Evolutionary conservation across 2,329 filamentous ascomycete species (phyloP).

Genomic region (Aureobasidium sp.): DNA sequence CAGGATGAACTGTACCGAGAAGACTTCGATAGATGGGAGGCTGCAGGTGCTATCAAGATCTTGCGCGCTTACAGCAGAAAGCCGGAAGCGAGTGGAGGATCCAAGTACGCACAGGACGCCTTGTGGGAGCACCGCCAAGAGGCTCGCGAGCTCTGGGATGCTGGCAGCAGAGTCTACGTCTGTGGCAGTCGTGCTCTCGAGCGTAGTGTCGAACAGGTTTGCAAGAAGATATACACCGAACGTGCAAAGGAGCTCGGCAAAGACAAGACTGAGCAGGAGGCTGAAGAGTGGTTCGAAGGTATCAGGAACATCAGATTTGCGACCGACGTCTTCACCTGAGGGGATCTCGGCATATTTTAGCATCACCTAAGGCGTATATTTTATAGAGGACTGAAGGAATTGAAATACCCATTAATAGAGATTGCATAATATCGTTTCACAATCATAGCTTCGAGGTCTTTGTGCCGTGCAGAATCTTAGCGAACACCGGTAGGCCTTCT

Average conservation of each 20-base stretch:
- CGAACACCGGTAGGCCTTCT: slow-evolving; percentile 56
- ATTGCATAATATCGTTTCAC: neutral
- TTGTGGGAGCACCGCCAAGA: slow-evolving; percentile 43
- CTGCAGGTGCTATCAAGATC: slow-evolving; percentile 53
- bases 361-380: neutral
- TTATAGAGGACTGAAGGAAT: neutral
- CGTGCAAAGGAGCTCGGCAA: slow-evolving; percentile 27
- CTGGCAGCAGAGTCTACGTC: slow-evolving; percentile 53
- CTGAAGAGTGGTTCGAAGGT: slow-evolving; percentile 23
- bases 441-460: neutral
- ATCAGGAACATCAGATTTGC: slow-evolving; percentile 19
- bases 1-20: slow-evolving; percentile 55
- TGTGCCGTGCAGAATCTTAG: slow-evolving; percentile 41
- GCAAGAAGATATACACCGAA: slow-evolving; percentile 39
- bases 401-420: neutral
- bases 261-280: slow-evolving; percentile 26
- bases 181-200: slow-evolving; percentile 52
- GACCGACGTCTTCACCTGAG: slow-evolving; percentile 28
- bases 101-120: slow-evolving; percentile 47
- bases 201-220: slow-evolving; percentile 36
- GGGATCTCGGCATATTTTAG: neutral
- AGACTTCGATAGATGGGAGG: slow-evolving; percentile 54
- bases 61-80: slow-evolving; percentile 52
- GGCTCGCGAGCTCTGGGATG: slow-evolving; percentile 39
- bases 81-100: slow-evolving; percentile 38